Conservation (phyloP, 768 basidiomycete species). For the Rhodotorula sphaerocarpa region DNA sequence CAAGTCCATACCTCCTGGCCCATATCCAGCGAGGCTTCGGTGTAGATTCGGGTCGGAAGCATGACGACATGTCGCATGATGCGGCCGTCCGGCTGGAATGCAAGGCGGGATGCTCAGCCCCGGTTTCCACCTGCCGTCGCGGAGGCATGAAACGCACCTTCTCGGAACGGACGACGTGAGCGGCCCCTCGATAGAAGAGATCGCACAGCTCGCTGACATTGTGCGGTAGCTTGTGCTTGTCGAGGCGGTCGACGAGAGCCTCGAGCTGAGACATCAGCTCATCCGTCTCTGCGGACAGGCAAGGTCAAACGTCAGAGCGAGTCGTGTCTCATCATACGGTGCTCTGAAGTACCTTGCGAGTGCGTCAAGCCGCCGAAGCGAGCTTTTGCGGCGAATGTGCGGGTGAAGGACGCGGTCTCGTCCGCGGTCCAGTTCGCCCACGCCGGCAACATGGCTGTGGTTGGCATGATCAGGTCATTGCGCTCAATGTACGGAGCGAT, state of each 20-base stretch:
- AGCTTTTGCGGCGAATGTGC: conserved; percentile 81
- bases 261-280: conserved; percentile 60
- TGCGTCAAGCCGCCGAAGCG: conserved; percentile 51
- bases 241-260: conserved; percentile 56
- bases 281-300: too few species aligned
- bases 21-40: conserved; percentile 71
- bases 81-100: conserved; percentile 67
- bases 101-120: neutral
- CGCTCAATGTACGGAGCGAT: conserved; percentile 40
- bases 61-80: conserved; percentile 77
- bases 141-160: conserved; percentile 48
- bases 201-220: conserved; percentile 75
- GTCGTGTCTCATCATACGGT: too few species aligned
- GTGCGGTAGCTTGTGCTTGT: conserved; percentile 60
- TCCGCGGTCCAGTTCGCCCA: conserved; percentile 61
- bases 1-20: conserved; percentile 95
- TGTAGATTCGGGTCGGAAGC: conserved; percentile 81
- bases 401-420: conserved; percentile 67
- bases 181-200: conserved; percentile 75
- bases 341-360: too few species aligned
- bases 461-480: conserved; percentile 47
- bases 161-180: conserved; percentile 62
- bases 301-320: too few species aligned
- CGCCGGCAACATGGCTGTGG: conserved; percentile 42
- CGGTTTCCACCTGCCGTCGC: neutral